These are phyloP conservation scores for Bipolaris victoriae DNA, from an alignment of 2,329 filamentous ascomycete species.

Conservation along the genomic window DNA sequence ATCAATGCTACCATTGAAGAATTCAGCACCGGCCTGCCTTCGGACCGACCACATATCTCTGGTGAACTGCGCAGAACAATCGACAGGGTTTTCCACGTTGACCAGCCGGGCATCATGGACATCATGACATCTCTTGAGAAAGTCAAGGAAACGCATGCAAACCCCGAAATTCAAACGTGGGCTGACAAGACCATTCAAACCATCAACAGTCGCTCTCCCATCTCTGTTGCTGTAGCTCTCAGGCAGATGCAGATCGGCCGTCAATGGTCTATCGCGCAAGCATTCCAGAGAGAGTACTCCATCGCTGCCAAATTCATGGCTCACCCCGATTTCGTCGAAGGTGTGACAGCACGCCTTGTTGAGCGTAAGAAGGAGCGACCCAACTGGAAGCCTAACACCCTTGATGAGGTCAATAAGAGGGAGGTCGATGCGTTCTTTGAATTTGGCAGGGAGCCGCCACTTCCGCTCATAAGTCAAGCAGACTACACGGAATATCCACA, in stretches of 20 bases:
- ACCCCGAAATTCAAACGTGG: constrained; percentile 67
- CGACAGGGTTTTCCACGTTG: constrained; percentile 65
- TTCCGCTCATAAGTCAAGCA: constrained; percentile 66
- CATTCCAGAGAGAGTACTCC: constrained; percentile 84
- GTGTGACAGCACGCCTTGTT: constrained; percentile 81
- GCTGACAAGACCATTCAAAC: constrained; percentile 77
- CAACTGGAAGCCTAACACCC: constrained; percentile 75
- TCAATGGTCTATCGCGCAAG: constrained; percentile 79
- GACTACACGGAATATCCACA: constrained; percentile 79
- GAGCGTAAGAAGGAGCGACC: constrained; percentile 70
- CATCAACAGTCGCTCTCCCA: constrained; percentile 80
- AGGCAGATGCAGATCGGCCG: constrained; percentile 79
- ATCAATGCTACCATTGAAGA: constrained; percentile 92
- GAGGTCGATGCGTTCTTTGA: constrained; percentile 74
- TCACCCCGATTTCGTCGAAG: constrained; percentile 88
- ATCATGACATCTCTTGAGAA: constrained; percentile 71
- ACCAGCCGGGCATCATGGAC: constrained; percentile 67
- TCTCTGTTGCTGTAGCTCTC: constrained; percentile 81
- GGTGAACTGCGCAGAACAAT: constrained; percentile 79
- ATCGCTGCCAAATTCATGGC: constrained; percentile 89
- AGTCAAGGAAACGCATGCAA: constrained; percentile 47
- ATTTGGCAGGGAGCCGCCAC: constrained; percentile 27
- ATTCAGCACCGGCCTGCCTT: constrained; percentile 83
- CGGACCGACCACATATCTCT: constrained; percentile 58
- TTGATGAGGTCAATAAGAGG: constrained; percentile 68